These are phyloP conservation scores for Linnemannia exigua DNA, from an alignment of 192 early-diverging fungal genomes.

Conservation along the genomic window DNA sequence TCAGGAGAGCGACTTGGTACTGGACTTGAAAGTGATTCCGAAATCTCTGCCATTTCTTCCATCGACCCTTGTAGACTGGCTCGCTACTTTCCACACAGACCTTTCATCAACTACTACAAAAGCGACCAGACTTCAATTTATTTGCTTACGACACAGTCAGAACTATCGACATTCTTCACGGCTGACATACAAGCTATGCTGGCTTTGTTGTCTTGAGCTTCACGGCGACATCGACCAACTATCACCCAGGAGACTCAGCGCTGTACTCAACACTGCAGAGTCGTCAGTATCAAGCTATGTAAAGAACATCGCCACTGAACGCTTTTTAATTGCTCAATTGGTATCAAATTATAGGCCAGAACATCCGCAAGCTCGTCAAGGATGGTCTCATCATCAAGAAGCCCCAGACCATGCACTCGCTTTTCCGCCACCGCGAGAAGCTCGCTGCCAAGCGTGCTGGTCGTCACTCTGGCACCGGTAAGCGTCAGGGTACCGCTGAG, in stretches of 20 bases:
- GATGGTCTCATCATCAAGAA: constrained; percentile 97
- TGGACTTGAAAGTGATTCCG: background rate
- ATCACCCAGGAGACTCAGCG: background rate
- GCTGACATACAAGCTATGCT: background rate
- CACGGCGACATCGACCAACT: background rate
- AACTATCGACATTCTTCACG: background rate
- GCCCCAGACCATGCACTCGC: constrained; percentile 89
- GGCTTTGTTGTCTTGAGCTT: background rate
- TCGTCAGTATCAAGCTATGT: background rate
- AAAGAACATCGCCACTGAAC: constrained; percentile 7
- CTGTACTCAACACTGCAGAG: background rate
- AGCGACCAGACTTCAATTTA: too few species aligned
- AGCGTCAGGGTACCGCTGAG: constrained; percentile 95
- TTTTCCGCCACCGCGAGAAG: constrained; percentile 93
- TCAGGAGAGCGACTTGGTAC: background rate
- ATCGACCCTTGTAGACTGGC: background rate
- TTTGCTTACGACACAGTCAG: background rate
- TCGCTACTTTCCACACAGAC: background rate
- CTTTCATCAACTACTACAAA: background rate
- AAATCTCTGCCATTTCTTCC: background rate
- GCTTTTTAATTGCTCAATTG: background rate
- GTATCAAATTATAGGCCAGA: constrained; percentile 74
- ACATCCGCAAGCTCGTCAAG: constrained; percentile 98
- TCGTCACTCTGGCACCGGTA: constrained; percentile 96
- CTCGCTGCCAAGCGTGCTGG: constrained; percentile 96